These are phyloP conservation scores for Clathrospora elynae DNA, from an alignment of 2,329 filamentous ascomycete genomes.

Conservation along the genomic window DNA sequence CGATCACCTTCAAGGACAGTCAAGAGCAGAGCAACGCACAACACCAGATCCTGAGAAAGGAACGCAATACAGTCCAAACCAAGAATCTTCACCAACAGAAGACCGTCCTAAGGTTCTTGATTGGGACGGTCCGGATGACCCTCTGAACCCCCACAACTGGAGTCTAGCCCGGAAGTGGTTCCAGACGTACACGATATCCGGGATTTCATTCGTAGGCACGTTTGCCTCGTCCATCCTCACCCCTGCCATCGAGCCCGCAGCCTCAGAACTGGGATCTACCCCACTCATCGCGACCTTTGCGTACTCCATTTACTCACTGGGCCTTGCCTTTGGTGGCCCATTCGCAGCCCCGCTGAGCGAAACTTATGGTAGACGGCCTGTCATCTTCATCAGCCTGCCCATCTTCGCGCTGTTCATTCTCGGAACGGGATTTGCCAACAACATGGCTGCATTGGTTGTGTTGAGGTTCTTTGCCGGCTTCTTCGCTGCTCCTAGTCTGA, in stretches of 20 bases:
- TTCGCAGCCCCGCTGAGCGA: slow-evolving; percentile 77
- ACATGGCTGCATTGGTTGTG: slow-evolving; percentile 71
- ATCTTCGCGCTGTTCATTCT: slow-evolving; percentile 62
- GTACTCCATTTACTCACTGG: slow-evolving; percentile 31
- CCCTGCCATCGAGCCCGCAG: slow-evolving; percentile 13
- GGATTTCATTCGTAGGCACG: slow-evolving; percentile 15
- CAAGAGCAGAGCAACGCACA: not conserved
- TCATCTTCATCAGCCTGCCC: slow-evolving; percentile 70
- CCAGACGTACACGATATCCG: slow-evolving; percentile 17
- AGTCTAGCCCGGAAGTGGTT: slow-evolving; percentile 15
- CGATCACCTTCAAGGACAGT: too few relatives aligned
- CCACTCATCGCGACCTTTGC: slow-evolving; percentile 24
- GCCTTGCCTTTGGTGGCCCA: slow-evolving; percentile 71
- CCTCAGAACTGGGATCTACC: slow-evolving; percentile 25
- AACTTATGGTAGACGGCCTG: slow-evolving; percentile 69
- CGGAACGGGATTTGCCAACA: slow-evolving; percentile 58
- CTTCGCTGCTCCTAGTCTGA: slow-evolving; percentile 39
- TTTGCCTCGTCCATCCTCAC: slow-evolving; percentile 19
- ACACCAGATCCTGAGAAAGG: not conserved
- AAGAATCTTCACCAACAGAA: not conserved
- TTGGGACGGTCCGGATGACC: slow-evolving; percentile 16
- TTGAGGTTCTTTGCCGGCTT: slow-evolving; percentile 60
- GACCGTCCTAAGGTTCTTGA: slow-evolving; percentile 11
- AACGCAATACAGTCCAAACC: too few relatives aligned
- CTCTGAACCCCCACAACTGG: slow-evolving; percentile 24